phyloP scores from a whole-genome alignment of 768 basidiomycete genomes.

The Terana coerulea region DNA sequence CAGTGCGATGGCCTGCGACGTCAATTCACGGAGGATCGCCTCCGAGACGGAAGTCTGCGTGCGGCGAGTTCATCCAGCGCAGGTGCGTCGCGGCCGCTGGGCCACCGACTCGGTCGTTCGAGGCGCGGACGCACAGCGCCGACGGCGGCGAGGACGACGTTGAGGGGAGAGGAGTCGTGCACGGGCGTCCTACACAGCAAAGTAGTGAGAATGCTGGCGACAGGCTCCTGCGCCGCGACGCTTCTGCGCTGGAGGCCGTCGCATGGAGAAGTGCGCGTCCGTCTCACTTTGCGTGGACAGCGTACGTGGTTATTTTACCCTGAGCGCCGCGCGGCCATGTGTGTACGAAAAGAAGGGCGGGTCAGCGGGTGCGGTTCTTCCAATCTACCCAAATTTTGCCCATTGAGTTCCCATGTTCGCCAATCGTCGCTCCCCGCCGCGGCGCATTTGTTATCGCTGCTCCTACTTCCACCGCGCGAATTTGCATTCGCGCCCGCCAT shows the following conservation, averaged over 20 bases:
- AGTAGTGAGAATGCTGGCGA: slow-evolving; percentile 49
- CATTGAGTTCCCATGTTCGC: slow-evolving; percentile 1
- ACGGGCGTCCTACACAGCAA: slow-evolving; percentile 51
- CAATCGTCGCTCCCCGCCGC: background rate
- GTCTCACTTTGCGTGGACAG: background rate
- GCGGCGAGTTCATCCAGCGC: slow-evolving; percentile 19
- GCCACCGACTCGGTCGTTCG: slow-evolving; percentile 18
- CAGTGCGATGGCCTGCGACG: slow-evolving; percentile 16
- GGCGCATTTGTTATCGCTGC: background rate
- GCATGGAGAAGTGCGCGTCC: background rate
- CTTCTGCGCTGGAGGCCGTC: background rate
- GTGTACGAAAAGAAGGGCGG: slow-evolving; percentile 9
- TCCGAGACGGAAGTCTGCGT: slow-evolving; percentile 24
- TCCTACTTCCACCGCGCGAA: slow-evolving; percentile 2
- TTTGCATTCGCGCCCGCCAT: too few relatives aligned
- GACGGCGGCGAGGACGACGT: slow-evolving; percentile 34
- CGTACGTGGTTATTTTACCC: background rate
- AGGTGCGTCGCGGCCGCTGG: slow-evolving; percentile 20
- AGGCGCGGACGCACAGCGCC: slow-evolving; percentile 30
- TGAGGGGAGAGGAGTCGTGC: slow-evolving; percentile 36
- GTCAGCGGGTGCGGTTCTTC: slow-evolving; percentile 1
- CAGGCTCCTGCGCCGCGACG: background rate
- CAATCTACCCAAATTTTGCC: too few relatives aligned
- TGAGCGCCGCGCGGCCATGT: background rate
- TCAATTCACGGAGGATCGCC: slow-evolving; percentile 21